Percentiles rank a stretch among this genome's conserved stretches.
These are phyloP conservation scores for Globisporangium cederbergense DNA, from an alignment of 352 stramenopile species.

Conservation along the genomic window DNA sequence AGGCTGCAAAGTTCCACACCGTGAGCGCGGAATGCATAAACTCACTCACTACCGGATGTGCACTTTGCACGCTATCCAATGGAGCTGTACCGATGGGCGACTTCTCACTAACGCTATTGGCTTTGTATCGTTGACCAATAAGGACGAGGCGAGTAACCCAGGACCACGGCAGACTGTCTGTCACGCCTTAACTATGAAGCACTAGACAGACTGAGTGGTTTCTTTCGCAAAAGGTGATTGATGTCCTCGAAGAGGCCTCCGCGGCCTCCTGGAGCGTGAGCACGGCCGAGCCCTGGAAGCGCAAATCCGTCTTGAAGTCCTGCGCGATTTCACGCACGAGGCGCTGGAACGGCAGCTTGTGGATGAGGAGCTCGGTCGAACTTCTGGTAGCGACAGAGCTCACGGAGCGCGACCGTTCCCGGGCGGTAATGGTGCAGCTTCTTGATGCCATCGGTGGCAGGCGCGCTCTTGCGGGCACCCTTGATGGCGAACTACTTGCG, in stretches of 20 bases:
- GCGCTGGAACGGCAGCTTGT: slow-evolving; percentile 95
- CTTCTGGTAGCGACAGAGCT: slow-evolving; percentile 97
- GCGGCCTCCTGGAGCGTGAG: slow-evolving; percentile 86
- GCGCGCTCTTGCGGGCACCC: slow-evolving; percentile 90
- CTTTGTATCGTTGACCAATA: too few relatives aligned
- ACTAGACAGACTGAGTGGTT: slow-evolving; percentile 4
- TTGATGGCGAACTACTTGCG: slow-evolving; percentile 94
- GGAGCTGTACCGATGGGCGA: too few relatives aligned
- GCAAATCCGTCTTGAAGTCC: slow-evolving; percentile 87
- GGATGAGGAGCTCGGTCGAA: slow-evolving; percentile 95
- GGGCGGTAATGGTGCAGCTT: slow-evolving; percentile 87
- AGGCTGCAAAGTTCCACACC: too few relatives aligned
- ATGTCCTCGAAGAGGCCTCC: slow-evolving; percentile 95
- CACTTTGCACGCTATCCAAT: too few relatives aligned
- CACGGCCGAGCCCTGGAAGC: slow-evolving; percentile 86
- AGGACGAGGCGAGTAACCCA: too few relatives aligned
- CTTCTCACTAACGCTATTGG: neutral
- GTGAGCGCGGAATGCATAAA: too few relatives aligned
- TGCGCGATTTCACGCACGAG: slow-evolving; percentile 92
- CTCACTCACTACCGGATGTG: too few relatives aligned
- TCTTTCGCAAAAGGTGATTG: slow-evolving; percentile 80
- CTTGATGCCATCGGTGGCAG: slow-evolving; percentile 91
- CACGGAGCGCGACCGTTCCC: slow-evolving; percentile 90
- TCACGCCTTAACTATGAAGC: too few relatives aligned
- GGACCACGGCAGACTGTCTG: too few relatives aligned